These are phyloP conservation scores for Aquanectria penicillioides DNA, from an alignment of 2,329 filamentous ascomycete genomes.

Conservation along the genomic window DNA sequence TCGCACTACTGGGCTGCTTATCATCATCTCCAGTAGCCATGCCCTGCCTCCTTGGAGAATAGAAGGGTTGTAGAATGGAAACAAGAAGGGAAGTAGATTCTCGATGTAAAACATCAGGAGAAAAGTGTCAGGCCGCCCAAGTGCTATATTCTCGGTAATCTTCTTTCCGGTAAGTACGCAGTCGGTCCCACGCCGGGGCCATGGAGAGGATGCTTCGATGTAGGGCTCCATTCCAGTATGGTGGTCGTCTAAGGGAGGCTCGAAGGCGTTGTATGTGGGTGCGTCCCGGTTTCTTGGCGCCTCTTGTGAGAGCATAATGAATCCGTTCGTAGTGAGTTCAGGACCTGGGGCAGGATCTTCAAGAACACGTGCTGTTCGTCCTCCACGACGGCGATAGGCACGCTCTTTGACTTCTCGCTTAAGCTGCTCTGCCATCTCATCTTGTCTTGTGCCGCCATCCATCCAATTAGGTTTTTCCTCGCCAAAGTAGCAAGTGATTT, in stretches of 20 bases:
- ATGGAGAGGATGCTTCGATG: neutral
- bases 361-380: no score
- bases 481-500: conserved; percentile 66
- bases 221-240: neutral
- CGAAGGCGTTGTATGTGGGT: neutral
- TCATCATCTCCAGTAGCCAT: conserved; percentile 63
- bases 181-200: no score
- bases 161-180: no score
- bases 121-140: neutral
- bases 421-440: conserved; percentile 60
- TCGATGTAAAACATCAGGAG: conserved; percentile 42
- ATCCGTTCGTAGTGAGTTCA: no score
- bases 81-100: conserved; percentile 60
- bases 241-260: neutral
- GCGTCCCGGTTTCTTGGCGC: no score
- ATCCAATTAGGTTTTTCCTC: conserved; percentile 66
- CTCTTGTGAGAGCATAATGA: no score
- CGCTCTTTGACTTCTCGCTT: conserved; percentile 60
- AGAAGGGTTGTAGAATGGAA: conserved; percentile 63
- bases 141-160: neutral
- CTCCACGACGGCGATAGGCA: neutral
- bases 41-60: conserved; percentile 58
- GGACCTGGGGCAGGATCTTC: no score
- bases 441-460: conserved; percentile 60
- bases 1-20: conserved; percentile 59